Percentiles rank a stretch among this genome's conserved stretches.
Evolutionary conservation across 2,329 filamentous ascomycete genomes (phyloP).

Genomic region (Botrytis medusae): DNA sequence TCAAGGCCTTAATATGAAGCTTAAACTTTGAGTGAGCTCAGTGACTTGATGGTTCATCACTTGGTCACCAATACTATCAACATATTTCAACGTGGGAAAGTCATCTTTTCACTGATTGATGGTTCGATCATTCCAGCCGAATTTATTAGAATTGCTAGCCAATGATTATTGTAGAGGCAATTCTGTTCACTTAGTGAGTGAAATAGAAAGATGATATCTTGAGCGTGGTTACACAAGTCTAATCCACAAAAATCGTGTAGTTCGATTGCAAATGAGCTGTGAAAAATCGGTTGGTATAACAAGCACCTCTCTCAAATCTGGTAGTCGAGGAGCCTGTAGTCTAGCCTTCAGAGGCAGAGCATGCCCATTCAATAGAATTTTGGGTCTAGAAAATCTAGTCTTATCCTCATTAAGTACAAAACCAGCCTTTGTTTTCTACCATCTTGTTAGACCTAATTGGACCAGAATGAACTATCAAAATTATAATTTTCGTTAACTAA

Average conservation of each 20-base stretch:
- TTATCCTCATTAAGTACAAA: background rate
- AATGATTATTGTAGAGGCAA: no score
- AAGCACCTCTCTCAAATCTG: background rate
- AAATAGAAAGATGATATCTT: background rate
- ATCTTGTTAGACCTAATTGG: rapidly evolving
- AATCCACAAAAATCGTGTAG: no score
- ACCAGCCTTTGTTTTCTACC: background rate
- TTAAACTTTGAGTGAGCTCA: background rate
- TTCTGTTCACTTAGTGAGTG: no score
- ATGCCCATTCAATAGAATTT: background rate
- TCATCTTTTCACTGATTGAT: no score
- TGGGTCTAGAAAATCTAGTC: no score
- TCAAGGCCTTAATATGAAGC: background rate
- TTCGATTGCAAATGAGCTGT: background rate
- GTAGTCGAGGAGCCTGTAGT: background rate
- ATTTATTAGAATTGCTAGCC: no score
- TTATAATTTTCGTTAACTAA: background rate
- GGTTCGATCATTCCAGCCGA: no score
- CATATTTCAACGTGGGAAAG: no score
- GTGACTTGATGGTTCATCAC: background rate
- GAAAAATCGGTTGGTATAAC: no score
- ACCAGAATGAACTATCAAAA: background rate
- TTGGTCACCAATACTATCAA: no score
- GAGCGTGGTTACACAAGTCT: no score
- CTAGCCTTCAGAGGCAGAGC: background rate